phyloP scores from a whole-genome alignment of 2,329 filamentous ascomycete genomes.

The Tothia fuscella region DNA sequence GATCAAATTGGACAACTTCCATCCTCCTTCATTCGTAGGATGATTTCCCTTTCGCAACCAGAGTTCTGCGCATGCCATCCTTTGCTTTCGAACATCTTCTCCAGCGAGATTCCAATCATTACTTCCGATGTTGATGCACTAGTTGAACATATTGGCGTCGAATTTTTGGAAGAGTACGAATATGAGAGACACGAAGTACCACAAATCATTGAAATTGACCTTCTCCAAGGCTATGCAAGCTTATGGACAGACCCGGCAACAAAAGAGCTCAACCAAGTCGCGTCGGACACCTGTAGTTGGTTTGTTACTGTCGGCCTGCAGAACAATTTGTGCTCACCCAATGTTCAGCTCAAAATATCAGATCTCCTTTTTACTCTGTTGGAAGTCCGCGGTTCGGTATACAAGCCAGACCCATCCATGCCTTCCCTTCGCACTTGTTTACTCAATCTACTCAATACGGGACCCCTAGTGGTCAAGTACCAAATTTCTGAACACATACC shows the following conservation, averaged over 20 bases:
- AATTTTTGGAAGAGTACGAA: slow-evolving; percentile 40
- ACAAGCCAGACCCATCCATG: slow-evolving; percentile 47
- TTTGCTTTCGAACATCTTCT: slow-evolving; percentile 12
- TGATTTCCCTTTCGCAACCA: slow-evolving; percentile 11
- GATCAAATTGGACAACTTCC: slow-evolving; percentile 10
- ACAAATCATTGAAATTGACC: slow-evolving; percentile 52
- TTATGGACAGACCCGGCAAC: slow-evolving; percentile 49
- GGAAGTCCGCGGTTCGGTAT: slow-evolving; percentile 48
- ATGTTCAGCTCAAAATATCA: slow-evolving; percentile 54
- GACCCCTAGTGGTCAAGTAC: slow-evolving; percentile 62
- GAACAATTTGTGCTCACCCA: slow-evolving; percentile 56
- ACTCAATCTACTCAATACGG: slow-evolving; percentile 56
- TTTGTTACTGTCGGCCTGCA: slow-evolving; percentile 57
- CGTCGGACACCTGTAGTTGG: slow-evolving; percentile 67
- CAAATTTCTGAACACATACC: slow-evolving; percentile 59
- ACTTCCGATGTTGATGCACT: slow-evolving; percentile 30
- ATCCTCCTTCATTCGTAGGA: slow-evolving; percentile 10
- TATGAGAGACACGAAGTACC: slow-evolving; percentile 66
- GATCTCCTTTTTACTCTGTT: slow-evolving; percentile 60
- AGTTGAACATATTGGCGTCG: slow-evolving; percentile 36
- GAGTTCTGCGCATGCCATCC: slow-evolving; percentile 13
- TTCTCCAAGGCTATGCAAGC: slow-evolving; percentile 51
- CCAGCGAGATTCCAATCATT: slow-evolving; percentile 16
- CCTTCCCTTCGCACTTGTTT: slow-evolving; percentile 59
- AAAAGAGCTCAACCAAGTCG: slow-evolving; percentile 50